Percentiles rank a stretch among this genome's conserved stretches.
These are phyloP conservation scores for Xylaria scruposa DNA, from an alignment of 495 filamentous ascomycete species.

Conservation along the genomic window DNA sequence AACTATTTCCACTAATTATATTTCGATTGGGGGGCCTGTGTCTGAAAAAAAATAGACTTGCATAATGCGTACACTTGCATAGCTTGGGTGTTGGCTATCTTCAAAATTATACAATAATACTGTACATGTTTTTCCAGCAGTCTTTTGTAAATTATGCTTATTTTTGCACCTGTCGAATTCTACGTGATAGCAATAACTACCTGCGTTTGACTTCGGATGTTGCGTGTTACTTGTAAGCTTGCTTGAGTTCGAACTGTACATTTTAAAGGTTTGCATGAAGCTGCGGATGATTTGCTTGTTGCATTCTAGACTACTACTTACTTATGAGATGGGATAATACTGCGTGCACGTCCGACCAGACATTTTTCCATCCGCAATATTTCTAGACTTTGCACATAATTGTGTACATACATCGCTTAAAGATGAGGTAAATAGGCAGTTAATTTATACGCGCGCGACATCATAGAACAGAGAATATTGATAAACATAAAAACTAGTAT, in stretches of 20 bases:
- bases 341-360: too few relatives aligned
- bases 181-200: background rate
- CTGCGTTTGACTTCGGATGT: background rate
- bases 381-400: background rate
- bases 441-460: background rate
- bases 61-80: constrained; percentile 23
- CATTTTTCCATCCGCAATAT: too few relatives aligned
- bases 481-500: background rate
- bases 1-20: background rate
- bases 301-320: background rate
- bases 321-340: background rate
- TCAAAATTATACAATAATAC: constrained; percentile 13
- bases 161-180: background rate
- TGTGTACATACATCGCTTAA: background rate
- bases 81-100: constrained; percentile 21
- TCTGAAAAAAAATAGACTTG: constrained; percentile 20
- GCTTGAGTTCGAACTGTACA: background rate
- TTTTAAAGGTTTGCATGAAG: background rate
- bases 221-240: background rate
- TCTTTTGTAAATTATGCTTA: background rate
- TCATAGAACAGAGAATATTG: background rate
- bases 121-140: background rate
- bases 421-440: background rate
- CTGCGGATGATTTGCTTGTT: background rate
- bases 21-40: background rate